Evolutionary conservation across 306 rosid species (phyloP).

Genomic region (Amphicarpaea edgeworthii): DNA sequence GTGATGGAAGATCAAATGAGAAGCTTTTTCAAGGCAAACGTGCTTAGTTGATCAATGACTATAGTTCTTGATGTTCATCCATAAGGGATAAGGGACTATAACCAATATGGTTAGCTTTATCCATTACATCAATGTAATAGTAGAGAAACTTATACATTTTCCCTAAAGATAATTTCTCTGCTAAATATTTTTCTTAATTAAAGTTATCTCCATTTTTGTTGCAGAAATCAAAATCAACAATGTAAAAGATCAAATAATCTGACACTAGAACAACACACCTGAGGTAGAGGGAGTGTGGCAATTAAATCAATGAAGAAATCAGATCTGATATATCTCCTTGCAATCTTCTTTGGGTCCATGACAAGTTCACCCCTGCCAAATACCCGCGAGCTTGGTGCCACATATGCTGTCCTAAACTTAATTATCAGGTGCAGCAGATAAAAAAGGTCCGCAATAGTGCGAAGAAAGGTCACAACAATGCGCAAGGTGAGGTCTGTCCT

Average conservation of each 20-base stretch:
- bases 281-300: conserved; percentile 95
- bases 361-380: conserved; percentile 99
- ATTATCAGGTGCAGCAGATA: conserved; percentile 86
- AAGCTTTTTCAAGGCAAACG: neutral
- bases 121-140: conserved; percentile 4
- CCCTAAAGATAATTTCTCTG: neutral
- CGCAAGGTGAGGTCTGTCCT: conserved; percentile 76
- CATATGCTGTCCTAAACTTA: conserved; percentile 94
- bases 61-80: conserved; percentile 9
- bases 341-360: conserved; percentile 93
- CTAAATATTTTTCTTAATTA: conserved; percentile 15
- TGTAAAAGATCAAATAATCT: neutral
- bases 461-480: conserved; percentile 81
- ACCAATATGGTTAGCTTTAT: conserved; percentile 2
- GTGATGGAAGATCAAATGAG: conserved; percentile 7
- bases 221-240: conserved; percentile 30
- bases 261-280: conserved; percentile 59
- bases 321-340: conserved; percentile 77
- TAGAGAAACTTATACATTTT: neutral
- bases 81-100: conserved; percentile 1
- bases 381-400: conserved; percentile 93
- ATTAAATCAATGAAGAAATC: conserved; percentile 94
- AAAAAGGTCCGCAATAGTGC: conserved; percentile 86
- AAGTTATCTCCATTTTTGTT: neutral
- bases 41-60: conserved; percentile 14